Evolutionary conservation across 2,329 filamentous ascomycete species (phyloP).

Genomic region (Fusarium siculi): DNA sequence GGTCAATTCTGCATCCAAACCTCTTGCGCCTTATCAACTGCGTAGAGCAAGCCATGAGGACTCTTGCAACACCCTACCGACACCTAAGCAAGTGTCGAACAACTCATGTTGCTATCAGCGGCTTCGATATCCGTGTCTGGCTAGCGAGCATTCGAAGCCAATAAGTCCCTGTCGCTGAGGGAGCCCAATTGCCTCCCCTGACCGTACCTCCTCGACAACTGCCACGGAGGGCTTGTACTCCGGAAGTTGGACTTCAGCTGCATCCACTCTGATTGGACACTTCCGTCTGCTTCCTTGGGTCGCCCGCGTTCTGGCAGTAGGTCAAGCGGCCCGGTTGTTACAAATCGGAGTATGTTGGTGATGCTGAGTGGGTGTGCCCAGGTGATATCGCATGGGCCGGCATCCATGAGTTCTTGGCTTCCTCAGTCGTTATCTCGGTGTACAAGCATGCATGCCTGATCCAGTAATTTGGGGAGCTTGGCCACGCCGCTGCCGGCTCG

Average conservation of each 20-base stretch:
- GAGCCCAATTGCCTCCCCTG: not conserved
- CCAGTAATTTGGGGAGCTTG: not conserved
- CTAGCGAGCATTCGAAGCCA: accelerated
- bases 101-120: not conserved
- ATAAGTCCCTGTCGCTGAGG: not conserved
- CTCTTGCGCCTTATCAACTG: not conserved
- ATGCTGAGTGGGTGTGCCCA: accelerated
- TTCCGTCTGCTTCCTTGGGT: not conserved
- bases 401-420: not conserved
- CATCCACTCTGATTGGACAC: not conserved
- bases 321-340: not conserved
- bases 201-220: not conserved
- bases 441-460: not conserved
- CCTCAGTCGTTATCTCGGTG: accelerated
- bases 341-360: not conserved
- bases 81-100: not conserved
- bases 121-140: accelerated
- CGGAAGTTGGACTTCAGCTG: not conserved
- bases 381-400: accelerated
- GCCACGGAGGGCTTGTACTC: not conserved
- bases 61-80: accelerated
- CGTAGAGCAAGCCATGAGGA: not conserved
- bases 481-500: not conserved
- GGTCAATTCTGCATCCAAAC: not conserved
- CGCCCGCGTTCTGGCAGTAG: not conserved